phyloP scores from a whole-genome alignment of 2,329 filamentous ascomycete genomes.

The Purpureocillium takamizusanense region DNA sequence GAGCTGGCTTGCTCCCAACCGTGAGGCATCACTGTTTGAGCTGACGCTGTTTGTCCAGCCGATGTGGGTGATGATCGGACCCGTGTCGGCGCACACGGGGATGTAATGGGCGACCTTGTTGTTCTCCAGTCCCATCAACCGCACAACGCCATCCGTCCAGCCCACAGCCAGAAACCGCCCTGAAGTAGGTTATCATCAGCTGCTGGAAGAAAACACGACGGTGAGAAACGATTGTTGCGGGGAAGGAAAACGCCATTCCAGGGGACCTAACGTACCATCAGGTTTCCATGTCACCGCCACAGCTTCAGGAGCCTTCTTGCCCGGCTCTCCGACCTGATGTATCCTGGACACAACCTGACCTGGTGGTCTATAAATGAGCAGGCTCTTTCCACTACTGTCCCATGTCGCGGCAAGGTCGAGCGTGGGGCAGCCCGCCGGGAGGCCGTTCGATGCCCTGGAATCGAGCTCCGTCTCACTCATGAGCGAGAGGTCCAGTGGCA shows the following conservation, averaged over 20 bases:
- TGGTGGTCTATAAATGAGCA: slow-evolving; percentile 71
- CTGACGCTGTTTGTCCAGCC: slow-evolving; percentile 41
- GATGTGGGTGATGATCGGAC: slow-evolving; percentile 39
- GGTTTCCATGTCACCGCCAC: slow-evolving; percentile 55
- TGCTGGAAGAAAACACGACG: too few species aligned
- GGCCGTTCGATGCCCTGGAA: slow-evolving; percentile 42
- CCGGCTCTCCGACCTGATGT: slow-evolving; percentile 32
- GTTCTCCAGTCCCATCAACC: slow-evolving; percentile 70
- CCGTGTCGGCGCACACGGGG: slow-evolving; percentile 35
- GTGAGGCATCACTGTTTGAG: slow-evolving; percentile 17
- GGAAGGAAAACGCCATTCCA: too few species aligned
- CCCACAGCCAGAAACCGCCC: slow-evolving; percentile 72
- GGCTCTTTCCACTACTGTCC: slow-evolving; percentile 56
- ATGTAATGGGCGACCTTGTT: slow-evolving; percentile 74
- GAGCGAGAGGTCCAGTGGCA: slow-evolving; percentile 29
- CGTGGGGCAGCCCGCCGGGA: slow-evolving; percentile 70
- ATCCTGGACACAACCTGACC: slow-evolving; percentile 55
- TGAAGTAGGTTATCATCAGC: slow-evolving; percentile 16
- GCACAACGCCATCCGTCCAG: slow-evolving; percentile 73
- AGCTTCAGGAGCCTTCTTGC: slow-evolving; percentile 30
- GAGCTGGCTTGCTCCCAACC: slow-evolving; percentile 5
- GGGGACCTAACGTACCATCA: slow-evolving; percentile 46
- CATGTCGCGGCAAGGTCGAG: slow-evolving; percentile 72
- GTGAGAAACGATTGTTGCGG: too few species aligned
- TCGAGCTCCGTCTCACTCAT: slow-evolving; percentile 50